Conservation (phyloP, 257 asterid genomes). For the Nicotiana noctiflora region DNA sequence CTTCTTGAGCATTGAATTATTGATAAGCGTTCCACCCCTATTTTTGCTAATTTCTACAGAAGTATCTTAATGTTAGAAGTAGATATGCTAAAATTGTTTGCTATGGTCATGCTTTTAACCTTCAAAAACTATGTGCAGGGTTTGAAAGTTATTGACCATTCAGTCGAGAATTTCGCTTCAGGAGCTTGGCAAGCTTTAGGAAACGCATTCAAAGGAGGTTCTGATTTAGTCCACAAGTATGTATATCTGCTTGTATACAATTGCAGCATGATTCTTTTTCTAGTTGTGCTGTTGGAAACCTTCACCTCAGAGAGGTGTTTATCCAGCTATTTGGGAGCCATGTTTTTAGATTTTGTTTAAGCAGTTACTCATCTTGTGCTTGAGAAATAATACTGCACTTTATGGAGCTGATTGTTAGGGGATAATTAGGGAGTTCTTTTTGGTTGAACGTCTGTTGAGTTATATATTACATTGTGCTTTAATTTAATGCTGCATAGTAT, state of each 20-base stretch:
- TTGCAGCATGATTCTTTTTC: background rate
- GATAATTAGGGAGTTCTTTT: background rate
- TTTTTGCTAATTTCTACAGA: background rate
- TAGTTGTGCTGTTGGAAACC: background rate
- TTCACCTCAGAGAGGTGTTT: background rate
- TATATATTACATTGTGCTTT: background rate
- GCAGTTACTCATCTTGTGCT: background rate
- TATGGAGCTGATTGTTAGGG: background rate
- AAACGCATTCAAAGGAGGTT: constrained; percentile 88
- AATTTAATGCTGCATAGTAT: background rate
- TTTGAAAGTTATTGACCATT: constrained; percentile 67
- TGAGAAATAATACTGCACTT: background rate
- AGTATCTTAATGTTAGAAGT: background rate
- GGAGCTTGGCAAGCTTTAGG: constrained; percentile 99
- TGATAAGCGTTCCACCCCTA: background rate
- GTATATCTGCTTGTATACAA: constrained; percentile 20
- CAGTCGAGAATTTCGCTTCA: constrained; percentile 80
- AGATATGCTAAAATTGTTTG: background rate
- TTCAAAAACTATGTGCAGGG: constrained; percentile 50
- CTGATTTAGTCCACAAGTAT: constrained; percentile 54
- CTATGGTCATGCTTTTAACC: constrained; percentile 1
- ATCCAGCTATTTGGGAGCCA: background rate
- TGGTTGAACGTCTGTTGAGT: background rate
- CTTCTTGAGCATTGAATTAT: background rate
- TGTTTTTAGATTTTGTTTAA: background rate